Evolutionary conservation across 2,329 filamentous ascomycete genomes (phyloP), one percentile per base, ranked within the genome.

Genomic region (Blastomyces parvus): DNA sequence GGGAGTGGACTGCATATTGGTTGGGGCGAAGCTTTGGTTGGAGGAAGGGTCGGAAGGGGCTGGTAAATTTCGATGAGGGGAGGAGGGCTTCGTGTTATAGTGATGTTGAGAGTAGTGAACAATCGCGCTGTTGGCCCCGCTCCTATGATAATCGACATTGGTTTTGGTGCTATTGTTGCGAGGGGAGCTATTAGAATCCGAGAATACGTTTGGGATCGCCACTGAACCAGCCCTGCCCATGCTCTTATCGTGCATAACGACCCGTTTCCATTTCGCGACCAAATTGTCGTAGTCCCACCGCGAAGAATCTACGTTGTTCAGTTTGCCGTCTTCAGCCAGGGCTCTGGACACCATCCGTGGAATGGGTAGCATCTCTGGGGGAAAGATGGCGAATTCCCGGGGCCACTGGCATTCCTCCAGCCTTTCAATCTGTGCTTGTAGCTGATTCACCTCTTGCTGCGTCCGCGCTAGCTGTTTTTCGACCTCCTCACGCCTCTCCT

Each of bases 271-370:
- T 64, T 80, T 81, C 3, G 76, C 71, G 14, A 82, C 73, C 4
- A 81, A 69, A 42, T 69, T 76, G 57, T 81, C 79, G 62, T 79
- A 81, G 66, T 81, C 79, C 79, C 78, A 81, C 52, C 77, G 72
- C 0, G 72, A 63, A 8, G 75, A 74, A 40, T 73, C 68, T 1
- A 74, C 68, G 40, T 70, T 72, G 50, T 74, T 72, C 25, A 72
- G 68, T 30, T 58, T 63, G 65, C 75, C 75, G 22, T 74, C 72
- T 30, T 73, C 69, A 8, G 70, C 63, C 22, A 78, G 65, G 64
- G 78, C 76, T 46, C 74, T 69, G 8, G 74, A 71, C 19, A 76
- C 72, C 22, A 76, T 73, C 3, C 73, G 69, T 9, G 77, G 69
- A 52, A 81, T 63, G 33, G 78, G 73, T 3, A 78, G 72, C 3